Base-by-base conservation (phyloP, 2,329 filamentous ascomycete species). In the Tricladium varicosporioides region DNA sequence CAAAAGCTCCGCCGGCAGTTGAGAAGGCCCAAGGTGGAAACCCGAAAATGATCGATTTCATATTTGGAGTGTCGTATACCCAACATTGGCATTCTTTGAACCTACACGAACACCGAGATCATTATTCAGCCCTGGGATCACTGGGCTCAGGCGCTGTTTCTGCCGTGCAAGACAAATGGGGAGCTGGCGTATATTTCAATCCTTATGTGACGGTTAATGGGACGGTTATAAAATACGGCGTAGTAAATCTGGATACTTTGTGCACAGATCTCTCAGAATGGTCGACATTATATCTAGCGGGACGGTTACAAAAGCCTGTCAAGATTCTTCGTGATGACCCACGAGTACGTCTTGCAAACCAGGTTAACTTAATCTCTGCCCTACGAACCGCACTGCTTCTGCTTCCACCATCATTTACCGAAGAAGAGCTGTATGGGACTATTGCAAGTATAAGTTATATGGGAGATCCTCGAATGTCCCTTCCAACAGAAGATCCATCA, bases 51-150 rank as follows among this genome's bases (percentile, higher is more conserved):
- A 96, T 99, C 62, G 94, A 99, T 74, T 96, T 99, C 71, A 95
- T 99, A 65, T 94, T 99, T 71, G 94, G 93, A 22, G 93, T 97
- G 10, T 91, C 90, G 1, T 91, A 96, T 72, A 91, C 89, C 1
- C 89, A 99, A 70, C 94, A 99, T 75, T 99, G 93, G 91, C 94
- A 99, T 75, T 92, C 89, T 33, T 80, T 99, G 59, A 99, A 99
- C 69, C 79, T 99, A 65, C 80, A 82, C 63, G 88, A 97, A 71
- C 89, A 99, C 70, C 88, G 90, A 7, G 82, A 95, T 67, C 94
- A 99, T 73, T 99, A 99, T 75, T 97, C 93, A 1, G 86, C 83
- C 10, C 77, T 99, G 16, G 90, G 89, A 1, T 87, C 85, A 13
- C 75, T 97, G 16, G 93, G 93, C 1, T 97, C 92, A 1, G 92